Conservation (phyloP, 1,284 basidiomycete species). For the Tilletia horrida region DNA sequence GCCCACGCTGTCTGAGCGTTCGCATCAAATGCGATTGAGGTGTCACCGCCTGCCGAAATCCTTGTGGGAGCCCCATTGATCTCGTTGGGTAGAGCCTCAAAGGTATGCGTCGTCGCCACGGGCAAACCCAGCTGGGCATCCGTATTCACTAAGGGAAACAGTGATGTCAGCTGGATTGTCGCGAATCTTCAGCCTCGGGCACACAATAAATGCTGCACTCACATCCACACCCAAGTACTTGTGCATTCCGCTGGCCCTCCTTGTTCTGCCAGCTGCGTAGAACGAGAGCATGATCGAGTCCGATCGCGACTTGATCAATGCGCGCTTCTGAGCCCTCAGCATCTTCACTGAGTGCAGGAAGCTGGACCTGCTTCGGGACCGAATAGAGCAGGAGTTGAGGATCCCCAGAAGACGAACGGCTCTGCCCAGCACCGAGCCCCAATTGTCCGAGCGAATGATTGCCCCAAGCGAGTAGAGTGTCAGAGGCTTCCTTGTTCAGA, state of each 20-base stretch:
- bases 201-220: not conserved
- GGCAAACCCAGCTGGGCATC: conserved; percentile 11
- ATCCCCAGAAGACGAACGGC: conserved; percentile 16
- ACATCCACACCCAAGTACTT: conserved; percentile 18
- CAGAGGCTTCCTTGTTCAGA: conserved; percentile 14
- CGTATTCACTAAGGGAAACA: not conserved
- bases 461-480: conserved; percentile 10
- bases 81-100: not conserved
- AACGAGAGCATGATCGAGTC: conserved; percentile 22
- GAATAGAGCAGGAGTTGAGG: conserved; percentile 19
- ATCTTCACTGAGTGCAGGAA: not conserved
- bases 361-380: conserved; percentile 12
- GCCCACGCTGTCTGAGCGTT: not conserved
- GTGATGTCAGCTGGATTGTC: too few species aligned
- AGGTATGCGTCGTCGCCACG: not conserved
- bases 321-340: not conserved
- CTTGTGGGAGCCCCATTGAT: not conserved
- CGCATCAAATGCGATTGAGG: conserved; percentile 15
- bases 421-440: conserved; percentile 3
- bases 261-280: conserved; percentile 10
- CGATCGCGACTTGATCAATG: conserved; percentile 17
- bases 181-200: not conserved
- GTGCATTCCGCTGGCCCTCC: not conserved
- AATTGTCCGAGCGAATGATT: conserved; percentile 15
- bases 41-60: conserved; percentile 20